Evolutionary conservation across 2,329 filamentous ascomycete species (phyloP).

Genomic region (Trichophyton rubrum): DNA sequence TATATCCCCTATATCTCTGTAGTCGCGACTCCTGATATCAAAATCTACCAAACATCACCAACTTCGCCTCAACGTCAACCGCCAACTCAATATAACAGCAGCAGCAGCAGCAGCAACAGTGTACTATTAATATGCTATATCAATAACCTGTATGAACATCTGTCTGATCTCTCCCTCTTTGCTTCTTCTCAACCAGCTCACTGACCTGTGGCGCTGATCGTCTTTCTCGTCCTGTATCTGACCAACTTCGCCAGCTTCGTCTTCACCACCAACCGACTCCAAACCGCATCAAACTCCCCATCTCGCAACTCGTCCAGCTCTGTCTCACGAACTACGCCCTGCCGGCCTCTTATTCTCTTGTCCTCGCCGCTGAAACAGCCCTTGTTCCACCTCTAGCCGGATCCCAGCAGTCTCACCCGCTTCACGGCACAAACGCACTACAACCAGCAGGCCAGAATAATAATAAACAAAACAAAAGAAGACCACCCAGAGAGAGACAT

Average conservation of each 20-base stretch:
- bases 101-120: too few relatives aligned
- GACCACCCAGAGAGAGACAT: neutral
- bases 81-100: too few relatives aligned
- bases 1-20: neutral
- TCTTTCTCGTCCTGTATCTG: neutral
- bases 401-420: neutral
- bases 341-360: neutral
- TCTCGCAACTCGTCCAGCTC: too few relatives aligned
- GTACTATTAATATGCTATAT: neutral
- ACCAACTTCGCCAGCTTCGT: neutral
- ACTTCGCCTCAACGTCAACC: neutral
- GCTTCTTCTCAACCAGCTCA: too few relatives aligned
- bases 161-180: neutral
- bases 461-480: too few relatives aligned
- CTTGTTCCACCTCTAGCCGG: conserved; percentile 1
- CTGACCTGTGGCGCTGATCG: neutral
- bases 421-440: neutral
- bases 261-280: neutral
- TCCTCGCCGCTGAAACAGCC: neutral
- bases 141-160: neutral
- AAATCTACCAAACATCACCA: too few relatives aligned
- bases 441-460: neutral
- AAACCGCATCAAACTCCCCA: neutral
- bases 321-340: too few relatives aligned
- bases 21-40: too few relatives aligned